Conservation (phyloP, 345 rosid species). For the Psidium guajava region DNA sequence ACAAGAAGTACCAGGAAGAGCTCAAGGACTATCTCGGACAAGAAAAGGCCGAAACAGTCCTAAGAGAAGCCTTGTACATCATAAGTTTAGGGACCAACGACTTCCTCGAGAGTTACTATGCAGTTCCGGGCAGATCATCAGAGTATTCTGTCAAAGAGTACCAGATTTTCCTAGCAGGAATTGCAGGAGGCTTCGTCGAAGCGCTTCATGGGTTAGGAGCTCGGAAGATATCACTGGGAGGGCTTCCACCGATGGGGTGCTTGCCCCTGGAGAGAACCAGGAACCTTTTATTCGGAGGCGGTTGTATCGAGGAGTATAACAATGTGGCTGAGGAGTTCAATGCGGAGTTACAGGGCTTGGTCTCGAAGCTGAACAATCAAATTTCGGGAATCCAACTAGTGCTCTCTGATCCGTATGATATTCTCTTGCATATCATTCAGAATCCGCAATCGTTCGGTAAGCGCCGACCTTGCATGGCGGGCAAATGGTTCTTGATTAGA, state of each 20-base stretch:
- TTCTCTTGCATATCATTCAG: constrained; percentile 34
- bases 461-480: background rate
- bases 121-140: constrained; percentile 23
- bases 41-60: constrained; percentile 34
- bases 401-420: constrained; percentile 30
- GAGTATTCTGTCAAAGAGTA: constrained; percentile 35
- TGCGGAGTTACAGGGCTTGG: constrained; percentile 21
- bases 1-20: constrained; percentile 48
- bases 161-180: constrained; percentile 39
- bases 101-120: constrained; percentile 67
- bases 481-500: background rate
- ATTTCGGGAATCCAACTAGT: constrained; percentile 37
- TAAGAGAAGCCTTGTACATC: constrained; percentile 50
- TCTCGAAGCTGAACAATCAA: constrained; percentile 23
- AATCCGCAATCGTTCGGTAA: constrained; percentile 46
- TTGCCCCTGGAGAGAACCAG: constrained; percentile 71
- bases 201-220: constrained; percentile 61
- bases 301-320: constrained; percentile 50
- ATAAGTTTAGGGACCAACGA: constrained; percentile 85
- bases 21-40: constrained; percentile 39
- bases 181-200: constrained; percentile 40
- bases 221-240: constrained; percentile 40
- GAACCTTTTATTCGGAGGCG: constrained; percentile 28
- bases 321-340: constrained; percentile 55
- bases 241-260: constrained; percentile 84